phyloP scores from a whole-genome alignment of 441 rosid genomes.

The Geranium incanum region DNA sequence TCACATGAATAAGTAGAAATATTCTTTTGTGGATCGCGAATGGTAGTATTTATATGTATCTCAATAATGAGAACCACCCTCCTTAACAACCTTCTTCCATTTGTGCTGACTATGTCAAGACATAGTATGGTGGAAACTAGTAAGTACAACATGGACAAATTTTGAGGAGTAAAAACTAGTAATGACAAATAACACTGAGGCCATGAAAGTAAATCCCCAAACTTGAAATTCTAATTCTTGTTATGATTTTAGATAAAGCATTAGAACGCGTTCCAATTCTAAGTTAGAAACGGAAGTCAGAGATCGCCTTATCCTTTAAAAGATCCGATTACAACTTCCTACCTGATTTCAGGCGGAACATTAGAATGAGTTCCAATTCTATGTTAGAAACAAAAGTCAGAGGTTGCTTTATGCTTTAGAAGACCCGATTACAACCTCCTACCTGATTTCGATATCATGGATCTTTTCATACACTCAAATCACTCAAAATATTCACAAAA shows the following conservation, averaged over 20 bases:
- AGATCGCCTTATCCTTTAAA: conserved; percentile 1
- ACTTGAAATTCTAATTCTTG: background rate
- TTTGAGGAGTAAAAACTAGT: background rate
- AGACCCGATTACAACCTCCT: background rate
- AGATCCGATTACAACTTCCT: background rate
- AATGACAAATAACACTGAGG: background rate
- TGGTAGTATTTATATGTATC: background rate
- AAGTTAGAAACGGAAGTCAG: background rate
- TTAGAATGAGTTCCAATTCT: background rate
- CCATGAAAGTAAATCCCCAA: background rate
- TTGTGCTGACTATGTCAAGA: background rate
- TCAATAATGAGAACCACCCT: background rate
- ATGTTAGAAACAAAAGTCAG: background rate
- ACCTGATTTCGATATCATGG: background rate
- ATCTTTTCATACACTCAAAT: background rate
- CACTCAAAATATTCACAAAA: background rate
- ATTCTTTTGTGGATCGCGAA: background rate
- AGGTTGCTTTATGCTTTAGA: conserved; percentile 1
- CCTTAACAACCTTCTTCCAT: background rate
- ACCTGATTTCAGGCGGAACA: background rate
- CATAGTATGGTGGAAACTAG: background rate
- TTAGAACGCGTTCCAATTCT: background rate
- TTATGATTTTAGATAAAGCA: background rate
- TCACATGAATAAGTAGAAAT: background rate
- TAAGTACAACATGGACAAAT: background rate